These are phyloP conservation scores for Tylopilus sp. DNA, from an alignment of 768 basidiomycete genomes.

Conservation along the genomic window DNA sequence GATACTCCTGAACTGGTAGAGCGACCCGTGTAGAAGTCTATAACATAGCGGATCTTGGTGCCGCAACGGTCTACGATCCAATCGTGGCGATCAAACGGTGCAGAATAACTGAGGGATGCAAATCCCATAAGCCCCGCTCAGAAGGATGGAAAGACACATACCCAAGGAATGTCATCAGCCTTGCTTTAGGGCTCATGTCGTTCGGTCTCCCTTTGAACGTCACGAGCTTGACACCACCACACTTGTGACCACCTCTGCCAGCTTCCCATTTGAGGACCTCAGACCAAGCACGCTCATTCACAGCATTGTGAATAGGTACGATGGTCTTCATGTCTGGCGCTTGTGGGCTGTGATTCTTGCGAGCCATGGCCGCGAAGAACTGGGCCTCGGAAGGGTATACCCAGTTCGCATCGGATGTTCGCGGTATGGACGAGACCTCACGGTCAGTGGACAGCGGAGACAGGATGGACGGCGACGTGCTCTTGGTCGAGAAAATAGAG, in stretches of 20 bases:
- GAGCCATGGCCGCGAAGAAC: slow-evolving; percentile 95
- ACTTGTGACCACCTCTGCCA: slow-evolving; percentile 75
- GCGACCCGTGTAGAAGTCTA: slow-evolving; percentile 95
- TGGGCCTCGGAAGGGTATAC: slow-evolving; percentile 98
- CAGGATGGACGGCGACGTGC: not conserved
- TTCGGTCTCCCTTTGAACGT: slow-evolving; percentile 89
- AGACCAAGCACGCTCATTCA: slow-evolving; percentile 91
- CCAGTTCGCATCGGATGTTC: slow-evolving; percentile 72
- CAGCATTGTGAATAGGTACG: slow-evolving; percentile 98
- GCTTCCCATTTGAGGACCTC: slow-evolving; percentile 82
- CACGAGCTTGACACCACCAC: slow-evolving; percentile 78
- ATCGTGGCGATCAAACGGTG: slow-evolving; percentile 96
- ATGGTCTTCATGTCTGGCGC: slow-evolving; percentile 91
- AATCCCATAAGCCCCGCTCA: not conserved
- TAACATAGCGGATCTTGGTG: slow-evolving; percentile 84
- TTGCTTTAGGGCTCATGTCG: slow-evolving; percentile 77
- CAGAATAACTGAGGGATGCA: slow-evolving; percentile 71
- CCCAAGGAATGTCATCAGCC: slow-evolving; percentile 84
- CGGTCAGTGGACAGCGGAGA: slow-evolving; percentile 63
- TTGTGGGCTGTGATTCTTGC: slow-evolving; percentile 89
- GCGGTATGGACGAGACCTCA: slow-evolving; percentile 87
- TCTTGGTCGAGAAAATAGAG: slow-evolving; percentile 20
- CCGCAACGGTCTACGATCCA: slow-evolving; percentile 97
- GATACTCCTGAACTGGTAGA: slow-evolving; percentile 53
- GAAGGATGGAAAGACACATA: slow-evolving; percentile 37